These are phyloP conservation scores for Carex arenaria DNA, from an alignment of 202 grass and related monocot species.

Conservation along the genomic window DNA sequence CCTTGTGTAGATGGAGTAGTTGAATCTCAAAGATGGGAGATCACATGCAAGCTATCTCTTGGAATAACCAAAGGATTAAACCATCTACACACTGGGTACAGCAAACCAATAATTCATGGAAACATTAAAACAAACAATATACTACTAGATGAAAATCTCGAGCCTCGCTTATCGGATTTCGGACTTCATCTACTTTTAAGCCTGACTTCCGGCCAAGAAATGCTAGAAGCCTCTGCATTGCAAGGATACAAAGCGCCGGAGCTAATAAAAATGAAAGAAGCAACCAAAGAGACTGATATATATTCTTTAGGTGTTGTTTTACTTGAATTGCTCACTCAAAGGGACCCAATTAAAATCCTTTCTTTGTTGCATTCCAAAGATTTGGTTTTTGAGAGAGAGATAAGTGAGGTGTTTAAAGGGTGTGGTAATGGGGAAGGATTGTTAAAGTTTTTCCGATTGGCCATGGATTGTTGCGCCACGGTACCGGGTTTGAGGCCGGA, in stretches of 20 bases:
- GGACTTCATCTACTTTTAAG: conserved; percentile 41
- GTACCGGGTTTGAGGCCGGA: conserved; percentile 32
- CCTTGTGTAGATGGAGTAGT: conserved; percentile 34
- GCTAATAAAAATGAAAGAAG: conserved; percentile 37
- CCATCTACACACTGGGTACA: conserved; percentile 30
- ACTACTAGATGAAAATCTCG: conserved; percentile 35
- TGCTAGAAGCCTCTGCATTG: conserved; percentile 30
- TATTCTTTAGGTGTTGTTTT: conserved; percentile 47
- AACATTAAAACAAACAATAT: conserved; percentile 49
- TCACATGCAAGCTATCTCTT: conserved; percentile 37
- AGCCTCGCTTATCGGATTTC: conserved; percentile 41
- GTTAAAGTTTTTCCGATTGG: conserved; percentile 30
- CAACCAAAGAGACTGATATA: conserved; percentile 36
- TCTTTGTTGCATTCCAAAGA: conserved; percentile 33
- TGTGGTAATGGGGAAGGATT: conserved; percentile 26
- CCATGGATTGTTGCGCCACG: conserved; percentile 36
- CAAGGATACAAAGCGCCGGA: conserved; percentile 49
- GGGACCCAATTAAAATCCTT: conserved; percentile 40
- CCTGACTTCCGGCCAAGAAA: conserved; percentile 26
- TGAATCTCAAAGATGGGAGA: conserved; percentile 49
- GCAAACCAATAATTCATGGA: conserved; percentile 41
- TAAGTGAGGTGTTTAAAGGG: conserved; percentile 33
- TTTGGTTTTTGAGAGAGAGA: conserved; percentile 35
- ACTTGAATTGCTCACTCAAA: conserved; percentile 49
- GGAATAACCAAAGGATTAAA: conserved; percentile 41